A percentile compares a stretch with the other conserved stretches of the same genome.
Conservation (phyloP, 2,329 filamentous ascomycete genomes). For the Colletotrichum musicola region DNA sequence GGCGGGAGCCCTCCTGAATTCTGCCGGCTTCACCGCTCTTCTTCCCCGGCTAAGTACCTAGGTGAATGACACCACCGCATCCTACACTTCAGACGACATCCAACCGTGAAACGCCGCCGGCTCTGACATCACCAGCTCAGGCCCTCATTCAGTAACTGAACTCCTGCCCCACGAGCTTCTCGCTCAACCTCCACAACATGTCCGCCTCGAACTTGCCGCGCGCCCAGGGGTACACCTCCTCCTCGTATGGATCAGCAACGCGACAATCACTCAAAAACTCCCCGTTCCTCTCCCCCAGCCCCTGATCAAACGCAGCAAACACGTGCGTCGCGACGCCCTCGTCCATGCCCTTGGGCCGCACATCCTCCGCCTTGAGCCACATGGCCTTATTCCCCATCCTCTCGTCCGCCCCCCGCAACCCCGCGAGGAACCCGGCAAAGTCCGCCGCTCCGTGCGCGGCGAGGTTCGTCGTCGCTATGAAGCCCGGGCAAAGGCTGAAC, state of each 20-base stretch:
- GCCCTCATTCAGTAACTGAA: slow-evolving; percentile 25
- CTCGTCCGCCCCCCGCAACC: slow-evolving; percentile 11
- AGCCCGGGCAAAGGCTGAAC: slow-evolving; percentile 67
- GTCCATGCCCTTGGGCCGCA: slow-evolving; percentile 25
- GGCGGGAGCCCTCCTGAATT: background rate
- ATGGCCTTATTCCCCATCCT: slow-evolving; percentile 27
- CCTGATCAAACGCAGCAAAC: slow-evolving; percentile 31
- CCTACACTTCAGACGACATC: background rate
- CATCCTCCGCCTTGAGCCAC: slow-evolving; percentile 6
- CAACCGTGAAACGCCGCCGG: background rate
- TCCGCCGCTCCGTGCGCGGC: slow-evolving; percentile 25
- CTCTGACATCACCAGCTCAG: background rate
- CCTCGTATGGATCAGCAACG: slow-evolving; percentile 32
- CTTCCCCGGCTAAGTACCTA: too few species aligned
- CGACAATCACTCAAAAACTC: slow-evolving; percentile 24
- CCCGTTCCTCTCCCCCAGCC: slow-evolving; percentile 26
- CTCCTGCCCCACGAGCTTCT: slow-evolving; percentile 37
- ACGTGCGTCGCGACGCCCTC: slow-evolving; percentile 33
- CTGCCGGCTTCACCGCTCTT: too few species aligned
- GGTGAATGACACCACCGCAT: background rate
- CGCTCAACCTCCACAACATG: slow-evolving; percentile 36
- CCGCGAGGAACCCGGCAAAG: slow-evolving; percentile 9
- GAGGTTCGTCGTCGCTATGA: slow-evolving; percentile 55
- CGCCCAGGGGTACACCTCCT: slow-evolving; percentile 34
- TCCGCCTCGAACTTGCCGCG: slow-evolving; percentile 29